Base-by-base conservation (phyloP, 2,329 filamentous ascomycete species). In the Ophiocordyceps camponoti-leonardi region DNA sequence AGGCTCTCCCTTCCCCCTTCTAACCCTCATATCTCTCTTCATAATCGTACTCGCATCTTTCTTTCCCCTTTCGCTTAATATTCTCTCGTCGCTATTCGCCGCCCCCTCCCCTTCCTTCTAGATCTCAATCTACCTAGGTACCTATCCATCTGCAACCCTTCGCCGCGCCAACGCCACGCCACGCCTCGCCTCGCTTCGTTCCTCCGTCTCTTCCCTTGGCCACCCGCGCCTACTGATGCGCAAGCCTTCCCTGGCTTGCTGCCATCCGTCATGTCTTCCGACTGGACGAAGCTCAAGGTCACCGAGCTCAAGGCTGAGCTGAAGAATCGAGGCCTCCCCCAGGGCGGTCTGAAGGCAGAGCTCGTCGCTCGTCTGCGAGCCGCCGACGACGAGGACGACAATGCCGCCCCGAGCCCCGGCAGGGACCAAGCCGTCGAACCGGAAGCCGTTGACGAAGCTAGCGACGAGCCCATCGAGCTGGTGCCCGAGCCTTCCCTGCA, bases 261-360 rank as follows among this genome's bases (percentile, higher is more conserved):
- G 41, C 19, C 37, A 16, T 18, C 46, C 52, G 63, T 48, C 50
- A 73, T 71, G 68, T 62, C 64, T 8, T 26, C 23, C 44, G 71
- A 75, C 53, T 77, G 71, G 66, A 63, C 61, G 49, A 72, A 66
- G 61, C 71, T 80, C 56, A 88, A 84, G 64, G 84, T 90, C 50
- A 69, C 79, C 31, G 81, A 87, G 55, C 72, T 90, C 48, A 83
- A 81, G 61, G 75, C 76, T 20, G 82, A 87, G 66, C 71, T 88
- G 40, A 86, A 84, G 63, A 70, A 68, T 48, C 75, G 83, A 50
- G 78, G 79, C n/a, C 72, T 88, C 37, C 67, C 77, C 6, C 73
- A 78, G 49, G 74, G 75, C 22, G 84, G 84, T 10, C 69, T 86
- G 45, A 84, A 87, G 58, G 71, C 78, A 22, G 83, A 82, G 48